Evolutionary conservation across 371 early-diverging fungal genomes (phyloP).

Genomic region (Phascolomyces articulosus): DNA sequence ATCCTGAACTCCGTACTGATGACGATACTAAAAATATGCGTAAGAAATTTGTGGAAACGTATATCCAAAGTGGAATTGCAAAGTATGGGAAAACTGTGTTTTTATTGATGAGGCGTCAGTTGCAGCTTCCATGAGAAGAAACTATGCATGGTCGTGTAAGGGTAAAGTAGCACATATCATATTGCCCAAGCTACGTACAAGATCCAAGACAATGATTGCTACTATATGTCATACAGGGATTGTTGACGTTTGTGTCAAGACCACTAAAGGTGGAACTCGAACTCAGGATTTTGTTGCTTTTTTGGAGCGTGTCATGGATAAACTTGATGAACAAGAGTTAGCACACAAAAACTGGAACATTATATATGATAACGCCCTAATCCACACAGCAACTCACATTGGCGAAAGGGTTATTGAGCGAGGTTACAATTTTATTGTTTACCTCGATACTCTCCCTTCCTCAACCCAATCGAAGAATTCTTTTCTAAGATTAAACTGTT

Average conservation of each 20-base stretch:
- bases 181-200: constrained; percentile 1
- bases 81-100: constrained; percentile 5
- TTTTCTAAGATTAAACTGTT: constrained; percentile 4
- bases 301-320: constrained; percentile 12
- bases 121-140: background rate
- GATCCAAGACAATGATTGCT: constrained; percentile 4
- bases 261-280: background rate
- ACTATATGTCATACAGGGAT: constrained; percentile 2
- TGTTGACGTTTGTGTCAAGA: background rate
- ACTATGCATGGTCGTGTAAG: background rate
- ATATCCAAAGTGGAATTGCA: background rate
- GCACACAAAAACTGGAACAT: background rate
- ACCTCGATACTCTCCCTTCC: constrained; percentile 18
- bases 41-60: background rate
- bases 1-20: constrained; percentile 1
- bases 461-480: constrained; percentile 20
- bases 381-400: constrained; percentile 6
- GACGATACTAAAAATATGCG: background rate
- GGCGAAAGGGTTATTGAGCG: background rate
- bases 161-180: background rate
- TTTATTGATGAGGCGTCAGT: constrained; percentile 14
- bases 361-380: constrained; percentile 15
- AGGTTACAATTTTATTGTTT: constrained; percentile 13
- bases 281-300: background rate
- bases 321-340: background rate